phyloP scores from a whole-genome alignment of 768 basidiomycete species.

The Mycena vulgaris region DNA sequence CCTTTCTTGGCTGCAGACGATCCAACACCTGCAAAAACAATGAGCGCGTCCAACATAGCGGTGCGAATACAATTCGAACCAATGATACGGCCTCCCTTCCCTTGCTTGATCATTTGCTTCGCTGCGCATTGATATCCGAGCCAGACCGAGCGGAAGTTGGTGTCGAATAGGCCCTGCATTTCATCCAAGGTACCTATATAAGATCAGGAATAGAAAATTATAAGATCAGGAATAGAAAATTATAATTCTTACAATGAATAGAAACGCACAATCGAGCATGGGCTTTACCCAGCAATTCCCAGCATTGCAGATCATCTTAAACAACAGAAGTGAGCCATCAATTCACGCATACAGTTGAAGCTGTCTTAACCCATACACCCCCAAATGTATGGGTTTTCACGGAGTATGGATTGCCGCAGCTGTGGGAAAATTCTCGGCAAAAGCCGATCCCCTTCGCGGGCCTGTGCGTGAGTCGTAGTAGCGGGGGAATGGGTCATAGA shows the following conservation, averaged over 20 bases:
- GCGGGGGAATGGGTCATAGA: too few relatives aligned
- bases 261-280: not conserved
- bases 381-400: too few relatives aligned
- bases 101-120: constrained; percentile 3
- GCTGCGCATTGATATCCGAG: not conserved
- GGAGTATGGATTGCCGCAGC: too few relatives aligned
- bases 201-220: not conserved
- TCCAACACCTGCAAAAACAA: not conserved
- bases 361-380: too few relatives aligned
- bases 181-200: not conserved
- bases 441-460: too few relatives aligned
- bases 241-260: not conserved
- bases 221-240: not conserved
- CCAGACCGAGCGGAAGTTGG: not conserved
- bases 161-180: not conserved
- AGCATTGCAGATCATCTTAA: not conserved
- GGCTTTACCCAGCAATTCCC: not conserved
- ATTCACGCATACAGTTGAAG: too few relatives aligned
- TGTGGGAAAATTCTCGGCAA: too few relatives aligned
- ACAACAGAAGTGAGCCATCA: too few relatives aligned
- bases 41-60: not conserved
- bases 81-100: not conserved
- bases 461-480: too few relatives aligned
- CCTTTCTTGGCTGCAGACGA: not conserved
- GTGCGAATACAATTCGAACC: not conserved